Percentiles rank a stretch among this genome's conserved stretches.
Evolutionary conservation across 148 eudicot species (phyloP).

Genomic region (Silene uniflora): DNA sequence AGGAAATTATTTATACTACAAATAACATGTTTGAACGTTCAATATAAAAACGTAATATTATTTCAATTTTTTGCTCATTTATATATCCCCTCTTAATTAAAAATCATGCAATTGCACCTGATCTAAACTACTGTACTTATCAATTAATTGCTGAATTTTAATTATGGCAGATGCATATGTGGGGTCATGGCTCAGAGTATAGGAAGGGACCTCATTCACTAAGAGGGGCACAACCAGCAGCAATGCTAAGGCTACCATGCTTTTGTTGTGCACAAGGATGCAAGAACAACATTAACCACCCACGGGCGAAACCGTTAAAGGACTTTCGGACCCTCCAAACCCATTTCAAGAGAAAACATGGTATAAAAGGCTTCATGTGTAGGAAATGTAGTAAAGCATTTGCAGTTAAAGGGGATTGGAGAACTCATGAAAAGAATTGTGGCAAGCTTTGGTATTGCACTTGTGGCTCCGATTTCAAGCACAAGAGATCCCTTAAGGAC

Average conservation of each 20-base stretch:
- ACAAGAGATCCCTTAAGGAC: constrained; percentile 66
- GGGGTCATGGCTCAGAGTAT: constrained; percentile 73
- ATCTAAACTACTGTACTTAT: too few species aligned
- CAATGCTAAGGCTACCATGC: constrained; percentile 67
- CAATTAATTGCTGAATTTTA: neutral
- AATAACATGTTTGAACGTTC: too few species aligned
- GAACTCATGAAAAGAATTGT: constrained; percentile 72
- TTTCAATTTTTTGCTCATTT: too few species aligned
- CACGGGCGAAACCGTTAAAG: constrained; percentile 61
- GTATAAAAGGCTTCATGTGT: constrained; percentile 52
- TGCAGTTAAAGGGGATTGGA: constrained; percentile 73
- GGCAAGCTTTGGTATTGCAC: constrained; percentile 69
- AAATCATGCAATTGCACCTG: too few species aligned
- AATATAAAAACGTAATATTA: too few species aligned
- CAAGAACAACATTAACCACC: constrained; percentile 78
- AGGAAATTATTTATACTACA: too few species aligned
- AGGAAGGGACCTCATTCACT: constrained; percentile 64
- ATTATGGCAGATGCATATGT: constrained; percentile 61
- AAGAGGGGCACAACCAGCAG: constrained; percentile 61
- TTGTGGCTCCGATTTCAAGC: constrained; percentile 75
- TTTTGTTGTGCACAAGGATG: constrained; percentile 65
- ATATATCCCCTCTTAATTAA: too few species aligned
- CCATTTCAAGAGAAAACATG: constrained; percentile 75
- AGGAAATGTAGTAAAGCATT: constrained; percentile 58
- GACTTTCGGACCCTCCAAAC: constrained; percentile 71